These are phyloP conservation scores for Malassezia sympodialis DNA, from an alignment of 1,284 basidiomycete genomes.

Conservation along the genomic window DNA sequence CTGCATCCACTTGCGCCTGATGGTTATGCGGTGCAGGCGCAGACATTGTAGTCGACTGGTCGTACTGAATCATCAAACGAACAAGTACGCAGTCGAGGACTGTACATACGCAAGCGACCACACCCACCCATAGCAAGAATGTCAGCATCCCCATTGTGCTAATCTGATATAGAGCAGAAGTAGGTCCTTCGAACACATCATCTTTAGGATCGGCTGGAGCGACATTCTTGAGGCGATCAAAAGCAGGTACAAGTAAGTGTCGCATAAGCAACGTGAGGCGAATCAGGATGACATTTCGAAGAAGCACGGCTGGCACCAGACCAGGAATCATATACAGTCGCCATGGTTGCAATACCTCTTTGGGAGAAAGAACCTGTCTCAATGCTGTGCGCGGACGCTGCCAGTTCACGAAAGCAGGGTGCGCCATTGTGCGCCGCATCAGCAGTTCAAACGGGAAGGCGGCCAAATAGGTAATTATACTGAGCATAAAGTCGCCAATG, in stretches of 20 bases:
- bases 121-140: conserved; percentile 32
- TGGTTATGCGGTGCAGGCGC: conserved; percentile 30
- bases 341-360: conserved; percentile 38
- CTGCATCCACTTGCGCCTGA: conserved; percentile 35
- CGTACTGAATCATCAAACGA: conserved; percentile 35
- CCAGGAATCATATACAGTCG: conserved; percentile 35
- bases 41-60: conserved; percentile 3
- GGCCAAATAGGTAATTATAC: conserved; percentile 16
- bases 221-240: conserved; percentile 24
- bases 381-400: conserved; percentile 27
- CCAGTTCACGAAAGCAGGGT: conserved; percentile 29
- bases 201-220: conserved; percentile 23
- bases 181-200: conserved; percentile 31
- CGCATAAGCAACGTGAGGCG: not conserved
- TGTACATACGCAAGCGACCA: conserved; percentile 28
- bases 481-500: conserved; percentile 1
- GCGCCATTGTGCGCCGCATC: conserved; percentile 35
- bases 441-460: conserved; percentile 39
- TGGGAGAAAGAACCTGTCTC: conserved; percentile 31
- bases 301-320: conserved; percentile 17
- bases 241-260: conserved; percentile 23
- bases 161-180: conserved; percentile 25
- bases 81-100: conserved; percentile 44
- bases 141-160: conserved; percentile 27
- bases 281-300: not conserved